Percentiles rank a stretch among this genome's conserved stretches.
Evolutionary conservation across 1,284 basidiomycete genomes (phyloP).

Genomic region (Veloporphyrellus conicus): DNA sequence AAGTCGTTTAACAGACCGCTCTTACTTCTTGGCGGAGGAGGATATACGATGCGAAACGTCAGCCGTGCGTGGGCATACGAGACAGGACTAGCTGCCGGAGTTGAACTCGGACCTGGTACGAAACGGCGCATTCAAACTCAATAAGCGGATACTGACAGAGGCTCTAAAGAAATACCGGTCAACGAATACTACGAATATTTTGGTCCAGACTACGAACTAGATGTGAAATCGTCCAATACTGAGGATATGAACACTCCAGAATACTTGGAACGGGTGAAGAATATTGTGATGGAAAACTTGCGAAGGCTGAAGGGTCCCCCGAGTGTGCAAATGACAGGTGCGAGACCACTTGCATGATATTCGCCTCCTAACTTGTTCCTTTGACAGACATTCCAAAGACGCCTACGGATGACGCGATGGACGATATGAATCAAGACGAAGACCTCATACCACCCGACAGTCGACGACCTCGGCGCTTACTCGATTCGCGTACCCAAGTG

Average conservation of each 20-base stretch:
- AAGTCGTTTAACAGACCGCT: conserved; percentile 95
- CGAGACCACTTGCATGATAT: conserved; percentile 12
- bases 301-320: conserved; percentile 82
- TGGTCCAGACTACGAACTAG: conserved; percentile 95
- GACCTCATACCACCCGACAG: conserved; percentile 74
- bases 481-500: conserved; percentile 69
- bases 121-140: neutral
- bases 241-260: conserved; percentile 93
- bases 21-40: conserved; percentile 91
- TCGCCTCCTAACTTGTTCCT: neutral
- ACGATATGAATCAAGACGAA: conserved; percentile 78
- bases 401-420: conserved; percentile 72
- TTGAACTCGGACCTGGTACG: conserved; percentile 82
- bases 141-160: conserved; percentile 9
- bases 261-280: conserved; percentile 91
- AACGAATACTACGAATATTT: conserved; percentile 99
- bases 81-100: conserved; percentile 94
- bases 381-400: conserved; percentile 68
- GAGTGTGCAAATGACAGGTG: conserved; percentile 84
- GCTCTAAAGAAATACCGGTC: conserved; percentile 77
- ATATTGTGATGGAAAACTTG: conserved; percentile 88
- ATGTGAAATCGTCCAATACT: conserved; percentile 93
- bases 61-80: conserved; percentile 97
- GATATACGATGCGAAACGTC: conserved; percentile 98
- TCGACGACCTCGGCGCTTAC: conserved; percentile 66